phyloP scores from a whole-genome alignment of 2,329 filamentous ascomycete genomes.

The Aspergillus sojae region DNA sequence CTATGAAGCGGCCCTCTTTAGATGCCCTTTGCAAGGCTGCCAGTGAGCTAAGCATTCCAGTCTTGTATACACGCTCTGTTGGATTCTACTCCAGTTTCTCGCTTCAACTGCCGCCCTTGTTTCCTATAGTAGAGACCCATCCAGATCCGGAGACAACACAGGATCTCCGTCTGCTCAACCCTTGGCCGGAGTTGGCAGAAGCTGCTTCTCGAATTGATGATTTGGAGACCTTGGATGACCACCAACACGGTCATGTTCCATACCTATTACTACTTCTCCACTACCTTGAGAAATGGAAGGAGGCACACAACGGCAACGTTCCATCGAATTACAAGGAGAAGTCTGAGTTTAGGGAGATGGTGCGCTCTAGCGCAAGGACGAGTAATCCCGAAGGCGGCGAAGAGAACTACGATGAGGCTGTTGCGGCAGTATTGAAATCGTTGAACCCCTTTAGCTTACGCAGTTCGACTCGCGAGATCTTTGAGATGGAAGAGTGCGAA shows the following conservation, averaged over 20 bases:
- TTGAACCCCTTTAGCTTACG: slow-evolving; percentile 70
- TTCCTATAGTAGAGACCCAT: slow-evolving; percentile 94
- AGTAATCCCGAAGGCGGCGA: slow-evolving; percentile 82
- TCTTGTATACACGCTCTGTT: slow-evolving; percentile 82
- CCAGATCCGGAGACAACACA: slow-evolving; percentile 82
- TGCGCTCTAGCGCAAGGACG: slow-evolving; percentile 68
- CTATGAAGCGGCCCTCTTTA: slow-evolving; percentile 58
- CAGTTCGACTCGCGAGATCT: slow-evolving; percentile 73
- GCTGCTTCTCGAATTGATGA: slow-evolving; percentile 68
- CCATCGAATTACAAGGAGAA: slow-evolving; percentile 85
- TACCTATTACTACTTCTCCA: slow-evolving; percentile 82
- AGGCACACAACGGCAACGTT: slow-evolving; percentile 64
- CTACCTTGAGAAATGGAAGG: slow-evolving; percentile 80
- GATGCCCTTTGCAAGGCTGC: slow-evolving; percentile 54
- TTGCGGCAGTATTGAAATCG: slow-evolving; percentile 84
- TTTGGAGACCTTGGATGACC: slow-evolving; percentile 70
- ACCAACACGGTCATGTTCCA: slow-evolving; percentile 89
- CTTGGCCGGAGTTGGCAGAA: slow-evolving; percentile 78
- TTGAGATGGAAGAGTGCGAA: slow-evolving; percentile 67
- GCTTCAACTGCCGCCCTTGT: slow-evolving; percentile 74
- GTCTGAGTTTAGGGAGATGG: slow-evolving; percentile 72
- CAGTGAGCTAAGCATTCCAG: slow-evolving; percentile 64
- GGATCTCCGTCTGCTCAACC: slow-evolving; percentile 79
- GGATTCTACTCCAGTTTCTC: slow-evolving; percentile 92
- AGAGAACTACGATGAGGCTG: slow-evolving; percentile 95